A percentile compares a stretch with the other conserved stretches of the same genome.
phyloP scores from a whole-genome alignment of 2,329 filamentous ascomycete species.

The Ceratocystis eucalypticola region DNA sequence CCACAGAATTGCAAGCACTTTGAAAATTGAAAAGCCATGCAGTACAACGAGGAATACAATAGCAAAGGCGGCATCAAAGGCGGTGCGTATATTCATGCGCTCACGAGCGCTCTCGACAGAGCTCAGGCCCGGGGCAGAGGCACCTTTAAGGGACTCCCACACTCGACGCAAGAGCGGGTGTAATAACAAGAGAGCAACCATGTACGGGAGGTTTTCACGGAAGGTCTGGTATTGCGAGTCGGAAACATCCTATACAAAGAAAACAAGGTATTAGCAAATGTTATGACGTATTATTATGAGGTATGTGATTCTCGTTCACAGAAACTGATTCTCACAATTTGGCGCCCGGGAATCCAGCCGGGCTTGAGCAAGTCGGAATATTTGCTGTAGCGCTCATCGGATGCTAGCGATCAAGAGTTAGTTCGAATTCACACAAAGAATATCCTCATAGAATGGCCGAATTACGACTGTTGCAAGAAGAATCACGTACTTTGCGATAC shows the following conservation, averaged over 20 bases:
- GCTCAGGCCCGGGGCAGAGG: constrained; percentile 25
- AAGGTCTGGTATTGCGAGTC: constrained; percentile 81
- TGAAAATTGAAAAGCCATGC: constrained; percentile 74
- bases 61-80: constrained; percentile 75
- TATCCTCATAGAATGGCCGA: neutral
- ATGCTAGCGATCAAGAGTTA: constrained; percentile 39
- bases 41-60: constrained; percentile 63
- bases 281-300: neutral
- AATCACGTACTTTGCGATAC: constrained; percentile 60
- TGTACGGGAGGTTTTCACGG: constrained; percentile 70
- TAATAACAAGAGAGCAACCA: constrained; percentile 56
- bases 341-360: constrained; percentile 86
- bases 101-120: constrained; percentile 49
- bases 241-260: constrained; percentile 57
- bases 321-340: constrained; percentile 50
- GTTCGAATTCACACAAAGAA: constrained; percentile 19
- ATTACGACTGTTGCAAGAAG: neutral
- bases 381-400: constrained; percentile 65
- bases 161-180: constrained; percentile 66
- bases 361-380: constrained; percentile 57
- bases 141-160: constrained; percentile 42
- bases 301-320: constrained; percentile 13
- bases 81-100: constrained; percentile 37
- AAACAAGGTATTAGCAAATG: neutral
- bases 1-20: constrained; percentile 67